Base-by-base conservation (phyloP, 352 stramenopile genomes). In the Phytopythium vexans region DNA sequence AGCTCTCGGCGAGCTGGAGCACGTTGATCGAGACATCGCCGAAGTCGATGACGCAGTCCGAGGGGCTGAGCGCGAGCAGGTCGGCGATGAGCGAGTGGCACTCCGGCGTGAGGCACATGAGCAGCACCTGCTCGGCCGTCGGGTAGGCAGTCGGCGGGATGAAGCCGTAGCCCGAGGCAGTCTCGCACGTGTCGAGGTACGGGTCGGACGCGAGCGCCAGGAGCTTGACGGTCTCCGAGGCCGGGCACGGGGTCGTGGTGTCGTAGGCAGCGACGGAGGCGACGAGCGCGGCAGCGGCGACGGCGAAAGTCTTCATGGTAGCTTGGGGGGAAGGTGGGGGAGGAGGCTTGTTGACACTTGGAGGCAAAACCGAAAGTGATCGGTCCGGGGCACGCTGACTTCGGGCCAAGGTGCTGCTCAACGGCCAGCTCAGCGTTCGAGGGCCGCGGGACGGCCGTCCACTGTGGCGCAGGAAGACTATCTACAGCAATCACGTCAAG, bases 1-100 rank as follows among this genome's bases (percentile, higher is more conserved):
- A 77, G 49, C 60, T 67, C 21, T 79, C 66, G 8, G 64, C 46
- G 44, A 84, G 53, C 51, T 79, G 38, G 45, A 76, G 59, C 46
- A 82, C 61, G 59, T 82, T 85, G 54, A 85, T 62, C 27, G 47
- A 60, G 37, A 72, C 64, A 21, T 48, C 60, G 47, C 66, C 60
- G 60, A 80, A 74, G 64, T 69, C 46, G 45, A 70, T 58, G 27
- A 76, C 55, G 53, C 74, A 85, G 61, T 85, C 74, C 3, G 60
- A 8, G 7, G 74, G 74, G 4, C 66, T 14, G 34, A 82, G 49
- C 27, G 52, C 53, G 40, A 69, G 34, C 6, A 85, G 38, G 41
- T 62, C 58, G 14, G 44, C 31, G 52, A 84, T 66, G 21, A 65
- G 66, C 49, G 58, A 62, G 51, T 62, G 40, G 46, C 69, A 79